Conservation (phyloP, 2,329 filamentous ascomycete species). For the Xylariaceae sp. region DNA sequence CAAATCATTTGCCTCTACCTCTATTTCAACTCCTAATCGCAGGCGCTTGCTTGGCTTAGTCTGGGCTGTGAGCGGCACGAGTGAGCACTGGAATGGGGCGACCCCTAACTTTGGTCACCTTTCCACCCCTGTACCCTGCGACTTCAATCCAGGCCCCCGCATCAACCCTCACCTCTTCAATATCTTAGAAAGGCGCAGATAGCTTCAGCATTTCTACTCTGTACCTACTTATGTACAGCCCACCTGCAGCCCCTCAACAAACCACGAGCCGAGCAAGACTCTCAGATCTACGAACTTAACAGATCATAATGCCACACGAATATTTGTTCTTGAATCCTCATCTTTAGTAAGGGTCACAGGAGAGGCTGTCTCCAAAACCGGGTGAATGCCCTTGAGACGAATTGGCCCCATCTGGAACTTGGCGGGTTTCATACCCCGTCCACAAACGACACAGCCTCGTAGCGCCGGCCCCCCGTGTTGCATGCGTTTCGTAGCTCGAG, state of each 20-base stretch:
- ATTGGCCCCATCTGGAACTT: constrained; percentile 15
- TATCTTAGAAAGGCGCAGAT: too few species aligned
- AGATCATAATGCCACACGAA: too few species aligned
- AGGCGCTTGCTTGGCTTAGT: too few species aligned
- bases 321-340: not conserved
- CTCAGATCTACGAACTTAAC: not conserved
- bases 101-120: too few species aligned
- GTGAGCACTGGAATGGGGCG: too few species aligned
- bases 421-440: constrained; percentile 17
- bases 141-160: too few species aligned
- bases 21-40: too few species aligned
- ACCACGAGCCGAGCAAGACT: not conserved
- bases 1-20: too few species aligned
- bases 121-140: too few species aligned
- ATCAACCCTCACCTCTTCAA: too few species aligned
- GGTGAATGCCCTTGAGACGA: constrained; percentile 21
- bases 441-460: constrained; percentile 51
- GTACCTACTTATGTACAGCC: not conserved
- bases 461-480: constrained; percentile 5
- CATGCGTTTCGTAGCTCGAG: not conserved
- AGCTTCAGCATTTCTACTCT: too few species aligned
- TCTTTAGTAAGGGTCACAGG: constrained; percentile 3
- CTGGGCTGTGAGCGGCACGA: too few species aligned
- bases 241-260: not conserved
- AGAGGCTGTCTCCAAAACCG: constrained; percentile 2